Evolutionary conservation across 306 rosid species (phyloP), one percentile per base, ranked within the genome.

Genomic region (Vigna angularis): DNA sequence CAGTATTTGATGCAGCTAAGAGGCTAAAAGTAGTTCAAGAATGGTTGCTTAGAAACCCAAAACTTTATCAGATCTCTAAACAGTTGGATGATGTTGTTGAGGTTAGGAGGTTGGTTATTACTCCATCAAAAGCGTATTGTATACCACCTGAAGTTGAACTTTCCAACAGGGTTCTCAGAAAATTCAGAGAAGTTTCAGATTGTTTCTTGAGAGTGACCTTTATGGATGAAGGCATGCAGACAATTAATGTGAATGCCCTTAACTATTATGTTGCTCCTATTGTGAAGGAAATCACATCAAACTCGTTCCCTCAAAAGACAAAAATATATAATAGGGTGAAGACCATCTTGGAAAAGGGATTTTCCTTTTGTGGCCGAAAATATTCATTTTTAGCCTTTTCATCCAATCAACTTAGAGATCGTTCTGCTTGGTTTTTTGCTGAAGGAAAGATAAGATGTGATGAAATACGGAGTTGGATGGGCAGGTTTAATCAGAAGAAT

Each of bases 401-500:
- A 2, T 86, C 98, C 62, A 93, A 93, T 87, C 98, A 93, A 82
- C 84, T 93, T 32, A 85, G 89, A 76, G 97, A 93, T 72, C 91
- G 92, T 53, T 93, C 98, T 80, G 98, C 95, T 76, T 93, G 98
- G 97, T 93, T 93, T 83, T 93, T 91, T 61, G 91, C 98, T 14
- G 91, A 93, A 12, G 84, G 32, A 5, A 38, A 3, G 26, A 48
- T 86, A 9, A 59, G 28, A 6, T 85, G 85, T 74, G 9, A 3
- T 13, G 0, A 38, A 16, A 88, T 89, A 36, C 74, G 68, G 77
- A 6, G 8, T 66, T 93, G 95, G 97, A 93, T 93, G 98, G 98
- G 98, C 6, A 86, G 18, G 77, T 91, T 93, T 70, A n/a, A 9
- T 17, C 77, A 84, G 20, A 81, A 1, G 57, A 93, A 87, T 61